phyloP scores from a whole-genome alignment of 164 flowering plant genomes.

The Akebia trifoliata region DNA sequence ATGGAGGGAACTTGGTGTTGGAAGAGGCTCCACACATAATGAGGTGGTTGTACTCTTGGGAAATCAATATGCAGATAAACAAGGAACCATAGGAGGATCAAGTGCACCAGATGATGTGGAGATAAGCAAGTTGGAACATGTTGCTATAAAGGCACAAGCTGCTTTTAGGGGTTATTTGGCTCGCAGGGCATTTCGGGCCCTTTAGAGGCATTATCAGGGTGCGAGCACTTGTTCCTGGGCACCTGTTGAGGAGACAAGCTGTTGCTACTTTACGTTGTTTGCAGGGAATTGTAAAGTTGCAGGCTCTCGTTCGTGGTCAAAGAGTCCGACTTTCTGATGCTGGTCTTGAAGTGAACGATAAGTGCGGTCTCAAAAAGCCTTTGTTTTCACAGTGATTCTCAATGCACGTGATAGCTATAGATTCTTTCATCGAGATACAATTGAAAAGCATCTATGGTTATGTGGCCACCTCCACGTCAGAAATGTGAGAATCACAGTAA shows the following conservation, averaged over 20 bases:
- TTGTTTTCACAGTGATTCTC: no score
- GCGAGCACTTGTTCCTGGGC: constrained; percentile 94
- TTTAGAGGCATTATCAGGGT: constrained; percentile 93
- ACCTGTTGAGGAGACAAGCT: constrained; percentile 87
- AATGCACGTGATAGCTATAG: no score
- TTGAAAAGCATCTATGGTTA: no score
- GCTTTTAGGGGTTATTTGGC: constrained; percentile 93
- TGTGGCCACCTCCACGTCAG: no score
- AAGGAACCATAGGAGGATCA: constrained; percentile 12
- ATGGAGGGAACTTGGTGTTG: constrained; percentile 21
- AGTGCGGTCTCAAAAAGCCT: constrained; percentile 20
- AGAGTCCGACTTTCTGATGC: constrained; percentile 46
- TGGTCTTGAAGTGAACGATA: constrained; percentile 37
- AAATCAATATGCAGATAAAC: constrained; percentile 28
- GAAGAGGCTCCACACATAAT: constrained; percentile 19
- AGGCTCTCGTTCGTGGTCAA: constrained; percentile 69
- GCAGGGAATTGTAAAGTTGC: constrained; percentile 69
- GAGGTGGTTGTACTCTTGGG: constrained; percentile 16
- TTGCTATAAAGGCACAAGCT: constrained; percentile 76
- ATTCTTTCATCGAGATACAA: no score
- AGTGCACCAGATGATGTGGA: constrained; percentile 35
- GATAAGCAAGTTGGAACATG: constrained; percentile 38
- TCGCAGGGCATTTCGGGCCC: constrained; percentile 85
- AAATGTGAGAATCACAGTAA: no score
- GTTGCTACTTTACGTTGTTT: constrained; percentile 60